Base-by-base conservation (phyloP, 441 rosid species). In the Populus hybrid region DNA sequence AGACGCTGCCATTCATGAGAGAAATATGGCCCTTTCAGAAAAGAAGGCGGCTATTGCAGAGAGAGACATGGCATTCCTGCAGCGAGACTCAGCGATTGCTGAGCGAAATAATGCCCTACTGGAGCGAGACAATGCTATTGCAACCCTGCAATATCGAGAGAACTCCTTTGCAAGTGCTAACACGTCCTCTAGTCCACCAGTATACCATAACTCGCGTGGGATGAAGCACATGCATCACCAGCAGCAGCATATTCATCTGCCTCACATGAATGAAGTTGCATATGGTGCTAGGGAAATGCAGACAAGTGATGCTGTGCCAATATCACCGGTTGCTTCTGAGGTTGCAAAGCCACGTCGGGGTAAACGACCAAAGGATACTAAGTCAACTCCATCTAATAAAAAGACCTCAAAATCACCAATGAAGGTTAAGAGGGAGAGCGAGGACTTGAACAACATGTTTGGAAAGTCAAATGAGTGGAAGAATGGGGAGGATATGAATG, bases 1-100 rank as follows among this genome's bases (percentile, higher is more conserved):
- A 26, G 99, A 96, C 85, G 97, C 95, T 73, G 97, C 98, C 6
- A 81, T 96, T 53, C 97, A 91, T 77, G 98, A 96, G 82, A 89
- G 94, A 84, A 91, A 96, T 67, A 82, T 91, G 70, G 99, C 98
- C 16, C 73, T 96, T 80, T 89, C 99, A 19, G 98, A 96, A 81
- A 96, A 89, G 77, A 96, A 96, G 84, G 84, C 97, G 14, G 99
- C 98, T 6, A 82, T 92, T 78, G 94, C 98, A 18, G 99, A 94
- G 84, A 82, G 98, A 74, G 99, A 96, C 80, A 86, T 96, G 86
- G 98, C 98, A 16, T 91, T 89, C 81, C 87, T 94, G 75, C 99
- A 94, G 86, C 87, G 98, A 72, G 98, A 96, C 82, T 89, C 98
- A 0, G 98, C 99, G 5, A 89, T 96, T 64, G 96, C 94, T 7